Percentiles rank a stretch among this genome's conserved stretches.
phyloP scores from a whole-genome alignment of 2,329 filamentous ascomycete genomes.

The Nemania sp. region DNA sequence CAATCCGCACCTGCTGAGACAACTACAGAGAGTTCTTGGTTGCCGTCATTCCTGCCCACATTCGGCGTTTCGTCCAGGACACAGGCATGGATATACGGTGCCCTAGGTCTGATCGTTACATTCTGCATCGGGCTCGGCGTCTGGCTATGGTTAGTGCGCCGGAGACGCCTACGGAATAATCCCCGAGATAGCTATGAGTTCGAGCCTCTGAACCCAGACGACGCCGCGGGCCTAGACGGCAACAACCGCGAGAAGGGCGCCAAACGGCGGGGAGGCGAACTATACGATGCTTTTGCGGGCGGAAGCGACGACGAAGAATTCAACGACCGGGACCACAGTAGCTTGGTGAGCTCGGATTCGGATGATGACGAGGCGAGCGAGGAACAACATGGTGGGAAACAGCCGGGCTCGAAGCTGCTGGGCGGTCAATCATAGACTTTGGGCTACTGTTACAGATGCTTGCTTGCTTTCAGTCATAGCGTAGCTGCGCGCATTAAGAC shows the following conservation, averaged over 20 bases:
- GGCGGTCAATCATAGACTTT: conserved; percentile 7
- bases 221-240: conserved; percentile 60
- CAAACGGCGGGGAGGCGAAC: conserved; percentile 74
- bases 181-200: conserved; percentile 89
- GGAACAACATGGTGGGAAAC: conserved; percentile 27
- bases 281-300: conserved; percentile 97
- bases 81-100: conserved; percentile 91
- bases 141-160: conserved; percentile 80
- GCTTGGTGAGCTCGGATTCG: conserved; percentile 45
- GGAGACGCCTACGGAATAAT: conserved; percentile 73
- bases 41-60: conserved; percentile 86
- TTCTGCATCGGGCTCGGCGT: conserved; percentile 82
- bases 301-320: conserved; percentile 75
- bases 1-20: conserved; percentile 38
- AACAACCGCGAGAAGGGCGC: conserved; percentile 46
- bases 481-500: too few relatives aligned
- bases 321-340: conserved; percentile 46
- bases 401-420: conserved; percentile 28
- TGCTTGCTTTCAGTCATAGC: too few relatives aligned
- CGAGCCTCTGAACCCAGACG: conserved; percentile 84
- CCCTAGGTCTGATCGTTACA: conserved; percentile 77
- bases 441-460: neutral
- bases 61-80: conserved; percentile 87
- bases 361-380: conserved; percentile 16
- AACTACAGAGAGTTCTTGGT: conserved; percentile 61